A percentile compares a stretch with the other conserved stretches of the same genome.
Evolutionary conservation across 257 asterid genomes (phyloP).

Genomic region (Solanum chilense): DNA sequence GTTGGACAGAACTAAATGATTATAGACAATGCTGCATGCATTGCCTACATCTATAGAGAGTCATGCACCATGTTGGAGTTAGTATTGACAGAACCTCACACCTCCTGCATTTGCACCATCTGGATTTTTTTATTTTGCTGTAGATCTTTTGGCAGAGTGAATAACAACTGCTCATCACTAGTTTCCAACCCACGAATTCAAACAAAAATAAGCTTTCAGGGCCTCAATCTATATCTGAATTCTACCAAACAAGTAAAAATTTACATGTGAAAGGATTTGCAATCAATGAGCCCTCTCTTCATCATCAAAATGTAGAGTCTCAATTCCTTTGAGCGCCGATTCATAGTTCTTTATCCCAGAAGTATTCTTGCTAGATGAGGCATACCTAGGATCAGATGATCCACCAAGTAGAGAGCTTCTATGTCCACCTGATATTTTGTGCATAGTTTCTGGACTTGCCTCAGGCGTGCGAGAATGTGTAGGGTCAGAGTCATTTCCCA

Average conservation of each 20-base stretch:
- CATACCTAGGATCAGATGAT: slow-evolving; percentile 51
- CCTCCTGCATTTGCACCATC: slow-evolving; percentile 11
- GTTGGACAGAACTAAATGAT: background rate
- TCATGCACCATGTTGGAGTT: background rate
- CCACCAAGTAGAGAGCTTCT: slow-evolving; percentile 56
- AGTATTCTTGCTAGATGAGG: slow-evolving; percentile 44
- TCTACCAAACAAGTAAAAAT: slow-evolving; percentile 20
- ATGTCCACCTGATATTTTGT: slow-evolving; percentile 46
- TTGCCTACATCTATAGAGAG: background rate
- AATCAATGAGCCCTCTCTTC: slow-evolving; percentile 36
- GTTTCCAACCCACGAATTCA: slow-evolving; percentile 10
- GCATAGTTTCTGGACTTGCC: slow-evolving; percentile 53
- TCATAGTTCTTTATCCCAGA: slow-evolving; percentile 48
- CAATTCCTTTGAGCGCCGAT: slow-evolving; percentile 59
- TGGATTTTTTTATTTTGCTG: slow-evolving; percentile 8
- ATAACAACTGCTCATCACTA: slow-evolving; percentile 7
- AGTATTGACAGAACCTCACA: slow-evolving; percentile 4
- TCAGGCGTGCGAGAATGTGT: slow-evolving; percentile 59
- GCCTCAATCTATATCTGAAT: background rate
- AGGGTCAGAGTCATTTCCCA: slow-evolving; percentile 65
- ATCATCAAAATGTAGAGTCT: slow-evolving; percentile 54
- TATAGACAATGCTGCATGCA: background rate
- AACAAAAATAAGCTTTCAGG: background rate
- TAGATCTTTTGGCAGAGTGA: slow-evolving; percentile 9
- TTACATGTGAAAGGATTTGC: slow-evolving; percentile 11